Conservation (phyloP, 495 filamentous ascomycete species). For the Xylaria scruposa region DNA sequence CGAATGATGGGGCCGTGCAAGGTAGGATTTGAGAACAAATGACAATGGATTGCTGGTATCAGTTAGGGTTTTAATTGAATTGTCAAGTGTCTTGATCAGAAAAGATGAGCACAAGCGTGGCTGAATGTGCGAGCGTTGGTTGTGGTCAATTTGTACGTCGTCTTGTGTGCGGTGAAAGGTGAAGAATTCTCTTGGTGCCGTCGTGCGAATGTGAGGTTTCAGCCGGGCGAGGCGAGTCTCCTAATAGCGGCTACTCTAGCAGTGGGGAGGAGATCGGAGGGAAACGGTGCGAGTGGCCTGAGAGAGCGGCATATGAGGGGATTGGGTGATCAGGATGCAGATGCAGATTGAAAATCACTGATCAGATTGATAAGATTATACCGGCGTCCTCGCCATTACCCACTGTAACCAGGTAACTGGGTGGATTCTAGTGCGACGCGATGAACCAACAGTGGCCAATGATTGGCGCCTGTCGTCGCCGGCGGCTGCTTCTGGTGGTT, state of each 20-base stretch:
- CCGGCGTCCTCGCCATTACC: neutral
- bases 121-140: neutral
- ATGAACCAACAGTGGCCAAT: neutral
- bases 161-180: neutral
- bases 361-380: conserved; percentile 52
- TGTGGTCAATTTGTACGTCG: neutral
- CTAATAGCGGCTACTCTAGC: neutral
- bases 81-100: too few species aligned
- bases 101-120: neutral
- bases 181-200: conserved; percentile 5
- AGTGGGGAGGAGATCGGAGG: neutral
- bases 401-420: conserved; percentile 4
- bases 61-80: neutral
- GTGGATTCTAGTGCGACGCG: conserved; percentile 12
- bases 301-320: conserved; percentile 19
- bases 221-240: neutral
- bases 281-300: conserved; percentile 3
- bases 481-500: conserved; percentile 5
- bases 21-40: neutral
- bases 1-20: conserved; percentile 4
- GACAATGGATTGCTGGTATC: too few species aligned
- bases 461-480: neutral
- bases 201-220: neutral
- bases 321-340: conserved; percentile 17
- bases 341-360: conserved; percentile 39